These are phyloP conservation scores for Colletotrichum somersetense DNA, from an alignment of 2,329 filamentous ascomycete species.

Conservation along the genomic window DNA sequence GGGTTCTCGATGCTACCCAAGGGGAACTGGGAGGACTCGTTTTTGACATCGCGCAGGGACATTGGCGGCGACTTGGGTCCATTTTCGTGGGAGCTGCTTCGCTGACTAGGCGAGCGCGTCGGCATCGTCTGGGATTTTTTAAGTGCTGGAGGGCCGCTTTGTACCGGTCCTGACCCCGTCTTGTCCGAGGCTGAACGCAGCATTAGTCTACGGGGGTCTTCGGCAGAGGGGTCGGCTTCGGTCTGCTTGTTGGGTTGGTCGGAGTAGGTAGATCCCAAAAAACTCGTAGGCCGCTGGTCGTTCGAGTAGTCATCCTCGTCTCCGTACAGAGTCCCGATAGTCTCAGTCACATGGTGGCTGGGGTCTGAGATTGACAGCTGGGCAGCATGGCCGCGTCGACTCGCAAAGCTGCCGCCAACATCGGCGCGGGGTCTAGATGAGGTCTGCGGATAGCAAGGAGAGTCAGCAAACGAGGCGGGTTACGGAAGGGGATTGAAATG, in stretches of 20 bases:
- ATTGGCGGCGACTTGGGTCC: conserved; percentile 64
- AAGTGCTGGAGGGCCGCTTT: conserved; percentile 50
- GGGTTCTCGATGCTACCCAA: conserved; percentile 92
- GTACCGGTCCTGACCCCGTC: conserved; percentile 46
- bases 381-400: conserved; percentile 68
- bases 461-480: conserved; percentile 42
- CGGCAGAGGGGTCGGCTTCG: conserved; percentile 46
- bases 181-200: conserved; percentile 63
- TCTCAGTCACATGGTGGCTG: conserved; percentile 93
- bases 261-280: conserved; percentile 69
- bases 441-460: conserved; percentile 57
- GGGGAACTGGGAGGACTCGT: conserved; percentile 81
- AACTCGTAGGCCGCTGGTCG: conserved; percentile 77
- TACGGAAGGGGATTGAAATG: not conserved
- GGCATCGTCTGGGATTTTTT: conserved; percentile 61
- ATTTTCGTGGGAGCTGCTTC: conserved; percentile 57
- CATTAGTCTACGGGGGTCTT: conserved; percentile 57
- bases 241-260: conserved; percentile 60
- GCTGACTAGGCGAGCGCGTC: conserved; percentile 55
- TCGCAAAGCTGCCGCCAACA: conserved; percentile 68
- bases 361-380: conserved; percentile 84
- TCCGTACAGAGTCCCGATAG: conserved; percentile 91
- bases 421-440: conserved; percentile 69
- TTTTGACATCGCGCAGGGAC: conserved; percentile 66
- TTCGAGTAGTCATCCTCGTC: conserved; percentile 75